Percentiles rank a stretch among this genome's conserved stretches.
Evolutionary conservation across 2,329 filamentous ascomycete genomes (phyloP).

Genomic region (Remersonia thermophila): DNA sequence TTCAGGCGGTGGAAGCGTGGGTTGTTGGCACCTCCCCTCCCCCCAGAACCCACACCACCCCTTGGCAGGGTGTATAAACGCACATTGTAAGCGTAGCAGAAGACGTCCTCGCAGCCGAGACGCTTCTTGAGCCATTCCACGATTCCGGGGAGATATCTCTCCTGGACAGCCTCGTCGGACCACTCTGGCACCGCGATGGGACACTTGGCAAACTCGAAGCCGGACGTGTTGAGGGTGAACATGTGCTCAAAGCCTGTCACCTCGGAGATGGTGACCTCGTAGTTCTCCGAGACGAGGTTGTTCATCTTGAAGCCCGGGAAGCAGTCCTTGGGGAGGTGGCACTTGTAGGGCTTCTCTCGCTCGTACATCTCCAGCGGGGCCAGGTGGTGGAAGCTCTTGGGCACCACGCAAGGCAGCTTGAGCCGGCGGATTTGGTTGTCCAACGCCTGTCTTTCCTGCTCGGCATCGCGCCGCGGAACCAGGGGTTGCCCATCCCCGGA

Average conservation of each 20-base stretch:
- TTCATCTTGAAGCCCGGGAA: constrained; percentile 5
- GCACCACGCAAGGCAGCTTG: constrained; percentile 2
- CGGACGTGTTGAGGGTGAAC: constrained; percentile 4
- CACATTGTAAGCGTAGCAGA: constrained; percentile 8
- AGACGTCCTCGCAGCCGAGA: constrained; percentile 1
- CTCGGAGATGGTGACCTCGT: constrained; percentile 4
- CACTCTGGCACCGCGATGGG: constrained; percentile 1
- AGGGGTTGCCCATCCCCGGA: neutral
- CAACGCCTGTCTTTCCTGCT: neutral
- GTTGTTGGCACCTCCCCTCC: no score
- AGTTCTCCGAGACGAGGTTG: constrained; percentile 5
- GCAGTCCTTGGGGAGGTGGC: constrained; percentile 5
- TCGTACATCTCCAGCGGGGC: constrained; percentile 4
- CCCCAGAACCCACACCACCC: no score
- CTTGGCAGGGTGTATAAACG: neutral
- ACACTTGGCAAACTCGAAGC: constrained; percentile 5
- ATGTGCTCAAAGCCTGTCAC: constrained; percentile 1
- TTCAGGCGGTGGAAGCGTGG: no score
- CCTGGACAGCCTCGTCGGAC: constrained; percentile 1
- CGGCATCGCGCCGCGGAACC: neutral
- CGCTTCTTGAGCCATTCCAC: constrained; percentile 3
- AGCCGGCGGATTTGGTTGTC: constrained; percentile 2
- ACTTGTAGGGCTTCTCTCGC: constrained; percentile 7
- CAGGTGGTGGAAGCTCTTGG: constrained; percentile 5
- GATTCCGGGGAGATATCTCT: constrained; percentile 3